phyloP scores from a whole-genome alignment of 805 yeast species.

The Diddensiella caesifluorescens region DNA sequence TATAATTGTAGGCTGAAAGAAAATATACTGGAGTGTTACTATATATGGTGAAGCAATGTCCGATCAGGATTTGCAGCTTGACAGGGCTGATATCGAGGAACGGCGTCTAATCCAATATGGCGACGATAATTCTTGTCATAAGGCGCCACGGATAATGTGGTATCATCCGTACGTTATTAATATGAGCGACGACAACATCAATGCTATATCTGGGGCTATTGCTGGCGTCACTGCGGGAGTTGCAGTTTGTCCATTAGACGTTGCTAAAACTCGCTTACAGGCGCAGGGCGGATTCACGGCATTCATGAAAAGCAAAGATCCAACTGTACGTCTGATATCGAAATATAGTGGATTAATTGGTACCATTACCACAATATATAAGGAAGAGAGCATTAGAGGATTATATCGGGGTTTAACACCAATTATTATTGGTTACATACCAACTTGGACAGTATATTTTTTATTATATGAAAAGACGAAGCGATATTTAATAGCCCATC shows the following conservation, averaged over 20 bases:
- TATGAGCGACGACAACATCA: constrained; percentile 36
- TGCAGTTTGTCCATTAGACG: constrained; percentile 91
- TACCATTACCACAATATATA: constrained; percentile 59
- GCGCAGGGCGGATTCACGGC: constrained; percentile 65
- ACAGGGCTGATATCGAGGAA: background rate
- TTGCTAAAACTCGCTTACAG: constrained; percentile 88
- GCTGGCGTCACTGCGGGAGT: constrained; percentile 90
- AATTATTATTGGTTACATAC: constrained; percentile 88
- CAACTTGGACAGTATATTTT: constrained; percentile 97
- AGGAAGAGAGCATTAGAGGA: constrained; percentile 78
- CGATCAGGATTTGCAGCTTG: background rate
- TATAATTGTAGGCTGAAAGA: no score
- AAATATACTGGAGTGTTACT: no score
- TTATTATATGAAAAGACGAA: constrained; percentile 82
- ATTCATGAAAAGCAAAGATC: constrained; percentile 5
- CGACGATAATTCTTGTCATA: background rate
- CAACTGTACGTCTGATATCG: constrained; percentile 6
- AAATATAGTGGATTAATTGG: constrained; percentile 34
- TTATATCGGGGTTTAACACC: constrained; percentile 88
- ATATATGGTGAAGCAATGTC: background rate
- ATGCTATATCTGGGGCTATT: constrained; percentile 86
- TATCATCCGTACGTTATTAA: constrained; percentile 3
- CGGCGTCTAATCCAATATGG: background rate
- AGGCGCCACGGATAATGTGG: constrained; percentile 7
- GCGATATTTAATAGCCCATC: constrained; percentile 36